These are phyloP conservation scores for Castanea crenata DNA, from an alignment of 306 rosid species.

Conservation along the genomic window DNA sequence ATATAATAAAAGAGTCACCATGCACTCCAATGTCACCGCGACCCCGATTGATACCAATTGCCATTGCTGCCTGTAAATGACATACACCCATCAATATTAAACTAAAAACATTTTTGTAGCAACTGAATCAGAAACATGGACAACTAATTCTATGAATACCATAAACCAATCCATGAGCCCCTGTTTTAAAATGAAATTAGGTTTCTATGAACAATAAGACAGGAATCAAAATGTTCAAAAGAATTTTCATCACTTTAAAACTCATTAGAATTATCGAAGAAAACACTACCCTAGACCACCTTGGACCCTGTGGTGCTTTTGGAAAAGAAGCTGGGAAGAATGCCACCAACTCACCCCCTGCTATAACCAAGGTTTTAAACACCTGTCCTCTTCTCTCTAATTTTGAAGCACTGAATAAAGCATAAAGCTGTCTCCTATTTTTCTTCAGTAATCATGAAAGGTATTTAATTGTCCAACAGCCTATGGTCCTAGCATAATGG, in stretches of 20 bases:
- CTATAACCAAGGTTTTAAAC: not conserved
- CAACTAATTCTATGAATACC: not conserved
- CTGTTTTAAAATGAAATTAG: not conserved
- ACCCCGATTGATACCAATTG: slow-evolving; percentile 25
- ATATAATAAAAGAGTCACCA: slow-evolving; percentile 29
- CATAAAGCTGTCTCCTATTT: not conserved
- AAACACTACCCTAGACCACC: not conserved
- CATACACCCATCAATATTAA: slow-evolving; percentile 1
- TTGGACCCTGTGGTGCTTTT: not conserved
- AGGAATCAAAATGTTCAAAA: not conserved
- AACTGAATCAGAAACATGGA: not conserved
- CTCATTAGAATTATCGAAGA: not conserved
- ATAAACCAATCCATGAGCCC: not conserved
- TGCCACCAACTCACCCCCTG: not conserved
- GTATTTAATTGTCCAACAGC: not conserved
- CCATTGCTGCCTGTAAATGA: slow-evolving; percentile 47
- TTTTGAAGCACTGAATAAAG: not conserved
- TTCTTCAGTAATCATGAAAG: not conserved
- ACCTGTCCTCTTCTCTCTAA: not conserved
- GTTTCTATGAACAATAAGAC: not conserved
- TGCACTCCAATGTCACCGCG: slow-evolving; percentile 15
- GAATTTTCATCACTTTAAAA: not conserved
- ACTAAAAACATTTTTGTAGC: not conserved
- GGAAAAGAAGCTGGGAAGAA: not conserved
- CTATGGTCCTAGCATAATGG: not conserved